A percentile compares a stretch with the other conserved stretches of the same genome.
phyloP scores from a whole-genome alignment of 2,329 filamentous ascomycete genomes.

The Colletotrichum simmondsii region DNA sequence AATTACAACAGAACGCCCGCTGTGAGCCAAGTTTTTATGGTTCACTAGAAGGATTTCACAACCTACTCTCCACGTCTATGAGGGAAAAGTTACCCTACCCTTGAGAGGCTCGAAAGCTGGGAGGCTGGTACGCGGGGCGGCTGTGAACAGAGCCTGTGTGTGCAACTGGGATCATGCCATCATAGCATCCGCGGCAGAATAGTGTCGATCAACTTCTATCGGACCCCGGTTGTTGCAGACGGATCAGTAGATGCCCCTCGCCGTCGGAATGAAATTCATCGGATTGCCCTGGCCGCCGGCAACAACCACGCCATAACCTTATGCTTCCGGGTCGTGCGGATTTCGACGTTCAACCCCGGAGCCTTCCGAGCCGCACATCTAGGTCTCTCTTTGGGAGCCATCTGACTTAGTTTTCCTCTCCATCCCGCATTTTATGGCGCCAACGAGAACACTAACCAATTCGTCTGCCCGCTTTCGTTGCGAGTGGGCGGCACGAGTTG shows the following conservation, averaged over 20 bases:
- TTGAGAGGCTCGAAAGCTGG: not conserved
- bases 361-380: slow-evolving; percentile 6
- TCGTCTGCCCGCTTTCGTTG: not conserved
- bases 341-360: not conserved
- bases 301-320: not conserved
- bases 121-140: not conserved
- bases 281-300: not conserved
- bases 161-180: slow-evolving; percentile 22
- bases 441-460: not conserved
- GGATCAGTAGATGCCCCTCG: not conserved
- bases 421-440: not conserved
- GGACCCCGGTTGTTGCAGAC: not conserved
- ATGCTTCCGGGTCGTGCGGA: slow-evolving; percentile 1
- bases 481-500: not conserved
- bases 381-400: not conserved
- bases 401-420: not conserved
- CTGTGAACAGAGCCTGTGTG: not conserved
- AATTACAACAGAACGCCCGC: not conserved
- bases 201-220: not conserved
- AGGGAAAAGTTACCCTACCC: not conserved
- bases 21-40: not conserved
- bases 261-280: not conserved
- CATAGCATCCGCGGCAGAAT: slow-evolving; percentile 1
- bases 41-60: not conserved
- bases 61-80: not conserved